Conservation (phyloP, 768 basidiomycete species). For the Termitomyces sp. region DNA sequence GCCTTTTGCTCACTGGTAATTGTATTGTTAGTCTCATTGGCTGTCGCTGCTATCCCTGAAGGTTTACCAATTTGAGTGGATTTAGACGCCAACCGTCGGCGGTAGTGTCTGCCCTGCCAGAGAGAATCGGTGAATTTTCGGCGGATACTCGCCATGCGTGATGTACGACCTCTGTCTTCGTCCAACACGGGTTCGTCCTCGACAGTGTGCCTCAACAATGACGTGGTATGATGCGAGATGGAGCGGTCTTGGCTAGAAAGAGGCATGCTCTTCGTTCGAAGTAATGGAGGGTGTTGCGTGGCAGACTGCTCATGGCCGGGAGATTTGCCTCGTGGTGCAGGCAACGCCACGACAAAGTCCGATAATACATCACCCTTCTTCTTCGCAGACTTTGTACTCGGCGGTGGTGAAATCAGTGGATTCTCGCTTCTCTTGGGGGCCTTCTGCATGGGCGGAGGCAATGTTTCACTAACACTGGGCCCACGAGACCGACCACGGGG, state of each 20-base stretch:
- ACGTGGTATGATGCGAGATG: slow-evolving; percentile 14
- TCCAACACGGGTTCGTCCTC: slow-evolving; percentile 15
- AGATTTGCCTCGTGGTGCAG: slow-evolving; percentile 6
- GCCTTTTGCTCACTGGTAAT: neutral
- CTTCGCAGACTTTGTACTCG: slow-evolving; percentile 12
- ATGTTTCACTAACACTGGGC: slow-evolving; percentile 16
- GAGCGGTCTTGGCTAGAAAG: slow-evolving; percentile 17
- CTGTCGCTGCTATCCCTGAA: slow-evolving; percentile 98
- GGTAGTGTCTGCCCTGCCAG: slow-evolving; percentile 13
- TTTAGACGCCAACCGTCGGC: slow-evolving; percentile 16
- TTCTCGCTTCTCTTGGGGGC: slow-evolving; percentile 12
- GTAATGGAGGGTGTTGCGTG: slow-evolving; percentile 13
- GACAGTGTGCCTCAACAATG: slow-evolving; percentile 15
- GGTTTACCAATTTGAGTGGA: slow-evolving; percentile 69
- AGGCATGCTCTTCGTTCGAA: slow-evolving; percentile 52
- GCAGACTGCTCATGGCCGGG: neutral
- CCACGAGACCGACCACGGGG: slow-evolving; percentile 22
- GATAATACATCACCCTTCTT: slow-evolving; percentile 13
- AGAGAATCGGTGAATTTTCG: slow-evolving; percentile 22
- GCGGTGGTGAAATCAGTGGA: slow-evolving; percentile 3
- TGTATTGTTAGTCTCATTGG: slow-evolving; percentile 72
- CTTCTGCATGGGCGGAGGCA: slow-evolving; percentile 11
- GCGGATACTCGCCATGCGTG: slow-evolving; percentile 23
- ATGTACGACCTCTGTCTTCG: slow-evolving; percentile 21
- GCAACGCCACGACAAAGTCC: slow-evolving; percentile 10